Conservation (phyloP, 352 stramenopile genomes). For the Globisporangium cylindrosporum region DNA sequence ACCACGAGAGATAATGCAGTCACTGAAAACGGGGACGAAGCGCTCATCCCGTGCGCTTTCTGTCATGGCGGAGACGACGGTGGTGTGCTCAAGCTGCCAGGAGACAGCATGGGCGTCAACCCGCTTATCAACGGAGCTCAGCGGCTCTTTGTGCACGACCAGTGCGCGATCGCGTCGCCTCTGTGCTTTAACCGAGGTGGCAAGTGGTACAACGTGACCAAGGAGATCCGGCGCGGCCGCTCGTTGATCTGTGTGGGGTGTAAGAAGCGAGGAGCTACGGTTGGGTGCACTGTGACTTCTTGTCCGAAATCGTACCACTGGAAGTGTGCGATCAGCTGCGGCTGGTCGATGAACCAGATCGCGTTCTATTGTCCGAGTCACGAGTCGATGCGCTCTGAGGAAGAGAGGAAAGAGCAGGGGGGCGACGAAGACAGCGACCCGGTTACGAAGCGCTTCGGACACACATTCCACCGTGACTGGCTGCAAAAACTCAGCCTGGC, state of each 20-base stretch:
- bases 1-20: slow-evolving; percentile 20
- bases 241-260: slow-evolving; percentile 65
- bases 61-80: slow-evolving; percentile 68
- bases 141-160: slow-evolving; percentile 83
- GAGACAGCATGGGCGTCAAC: slow-evolving; percentile 68
- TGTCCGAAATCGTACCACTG: slow-evolving; percentile 80
- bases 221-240: slow-evolving; percentile 76
- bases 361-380: slow-evolving; percentile 82
- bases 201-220: slow-evolving; percentile 83
- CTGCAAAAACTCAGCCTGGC: slow-evolving; percentile 53
- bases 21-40: slow-evolving; percentile 30
- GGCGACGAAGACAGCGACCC: slow-evolving; percentile 35
- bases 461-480: slow-evolving; percentile 77
- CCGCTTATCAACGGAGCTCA: slow-evolving; percentile 66
- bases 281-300: slow-evolving; percentile 64
- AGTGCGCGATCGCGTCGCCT: slow-evolving; percentile 81
- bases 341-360: slow-evolving; percentile 74
- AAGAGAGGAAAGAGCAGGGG: slow-evolving; percentile 26
- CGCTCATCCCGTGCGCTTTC: slow-evolving; percentile 77
- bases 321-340: slow-evolving; percentile 72
- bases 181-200: slow-evolving; percentile 76
- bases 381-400: slow-evolving; percentile 29
- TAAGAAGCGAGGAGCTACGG: slow-evolving; percentile 69
- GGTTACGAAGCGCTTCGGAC: slow-evolving; percentile 59
- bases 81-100: slow-evolving; percentile 72